phyloP scores from a whole-genome alignment of 2,329 filamentous ascomycete species.

The Blastomyces silverae region DNA sequence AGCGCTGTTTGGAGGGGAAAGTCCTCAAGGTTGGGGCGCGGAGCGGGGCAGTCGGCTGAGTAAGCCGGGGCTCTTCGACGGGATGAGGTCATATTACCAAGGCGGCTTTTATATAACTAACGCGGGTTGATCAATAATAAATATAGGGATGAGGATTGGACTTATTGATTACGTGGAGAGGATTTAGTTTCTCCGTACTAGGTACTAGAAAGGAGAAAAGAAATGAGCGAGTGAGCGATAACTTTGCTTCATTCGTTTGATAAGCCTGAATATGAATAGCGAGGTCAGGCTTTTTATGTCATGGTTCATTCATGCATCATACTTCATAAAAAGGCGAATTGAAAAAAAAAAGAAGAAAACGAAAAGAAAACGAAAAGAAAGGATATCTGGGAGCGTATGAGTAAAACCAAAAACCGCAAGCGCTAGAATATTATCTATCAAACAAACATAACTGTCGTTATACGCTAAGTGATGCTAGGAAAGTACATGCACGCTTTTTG shows the following conservation, averaged over 20 bases:
- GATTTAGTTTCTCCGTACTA: neutral
- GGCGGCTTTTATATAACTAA: too few species aligned
- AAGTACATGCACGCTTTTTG: neutral
- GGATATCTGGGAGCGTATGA: neutral
- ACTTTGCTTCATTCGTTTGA: neutral
- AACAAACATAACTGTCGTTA: neutral
- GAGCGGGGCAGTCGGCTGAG: constrained; percentile 2
- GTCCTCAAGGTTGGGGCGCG: neutral
- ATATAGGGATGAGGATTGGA: too few species aligned
- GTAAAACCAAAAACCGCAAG: neutral
- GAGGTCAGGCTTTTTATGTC: too few species aligned
- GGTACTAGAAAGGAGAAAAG: neutral
- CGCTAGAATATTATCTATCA: neutral
- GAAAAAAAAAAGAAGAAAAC: neutral
- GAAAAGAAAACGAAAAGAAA: neutral
- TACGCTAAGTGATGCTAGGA: constrained; percentile 1
- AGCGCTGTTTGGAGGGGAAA: neutral
- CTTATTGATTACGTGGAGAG: neutral
- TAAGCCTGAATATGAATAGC: too few species aligned
- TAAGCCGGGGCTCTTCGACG: neutral
- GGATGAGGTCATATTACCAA: neutral
- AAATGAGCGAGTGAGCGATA: neutral
- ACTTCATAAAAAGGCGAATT: neutral
- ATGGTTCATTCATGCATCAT: neutral
- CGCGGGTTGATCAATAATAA: too few species aligned